These are phyloP conservation scores for Mycena metata DNA, from an alignment of 768 basidiomycete genomes.

Conservation along the genomic window DNA sequence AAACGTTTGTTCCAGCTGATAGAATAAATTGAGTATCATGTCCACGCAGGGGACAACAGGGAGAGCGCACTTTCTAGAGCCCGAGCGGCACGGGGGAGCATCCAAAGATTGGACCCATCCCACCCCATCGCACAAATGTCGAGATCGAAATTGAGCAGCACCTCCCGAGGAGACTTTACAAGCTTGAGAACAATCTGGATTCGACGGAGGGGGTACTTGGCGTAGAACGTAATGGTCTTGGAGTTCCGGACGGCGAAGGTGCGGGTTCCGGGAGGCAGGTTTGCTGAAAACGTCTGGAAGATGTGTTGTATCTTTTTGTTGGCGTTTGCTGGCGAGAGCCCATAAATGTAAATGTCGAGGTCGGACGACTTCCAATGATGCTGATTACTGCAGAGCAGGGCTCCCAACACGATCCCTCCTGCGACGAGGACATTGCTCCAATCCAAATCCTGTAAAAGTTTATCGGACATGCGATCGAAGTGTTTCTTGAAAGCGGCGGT, in stretches of 20 bases:
- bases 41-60: not conserved
- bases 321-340: constrained; percentile 1
- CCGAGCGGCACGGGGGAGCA: constrained; percentile 29
- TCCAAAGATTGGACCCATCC: constrained; percentile 23
- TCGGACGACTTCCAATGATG: constrained; percentile 1
- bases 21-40: not conserved
- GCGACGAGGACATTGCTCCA: constrained; percentile 29
- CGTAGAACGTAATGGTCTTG: constrained; percentile 31
- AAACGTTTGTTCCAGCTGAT: constrained; percentile 23
- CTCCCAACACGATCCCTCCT: constrained; percentile 24
- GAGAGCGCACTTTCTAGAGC: constrained; percentile 25
- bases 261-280: constrained; percentile 14
- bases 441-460: constrained; percentile 15
- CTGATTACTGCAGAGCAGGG: not conserved
- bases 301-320: constrained; percentile 19
- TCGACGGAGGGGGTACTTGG: constrained; percentile 25
- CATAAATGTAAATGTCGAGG: constrained; percentile 28
- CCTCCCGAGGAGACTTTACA: constrained; percentile 17
- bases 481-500: constrained; percentile 7
- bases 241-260: constrained; percentile 22
- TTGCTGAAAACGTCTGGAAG: constrained; percentile 11
- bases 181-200: constrained; percentile 27
- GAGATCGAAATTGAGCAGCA: constrained; percentile 32
- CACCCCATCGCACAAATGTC: constrained; percentile 33
- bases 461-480: constrained; percentile 9